A percentile compares a stretch with the other conserved stretches of the same genome.
phyloP scores from a whole-genome alignment of 2,329 filamentous ascomycete genomes.

The Hypocrella siamensis region DNA sequence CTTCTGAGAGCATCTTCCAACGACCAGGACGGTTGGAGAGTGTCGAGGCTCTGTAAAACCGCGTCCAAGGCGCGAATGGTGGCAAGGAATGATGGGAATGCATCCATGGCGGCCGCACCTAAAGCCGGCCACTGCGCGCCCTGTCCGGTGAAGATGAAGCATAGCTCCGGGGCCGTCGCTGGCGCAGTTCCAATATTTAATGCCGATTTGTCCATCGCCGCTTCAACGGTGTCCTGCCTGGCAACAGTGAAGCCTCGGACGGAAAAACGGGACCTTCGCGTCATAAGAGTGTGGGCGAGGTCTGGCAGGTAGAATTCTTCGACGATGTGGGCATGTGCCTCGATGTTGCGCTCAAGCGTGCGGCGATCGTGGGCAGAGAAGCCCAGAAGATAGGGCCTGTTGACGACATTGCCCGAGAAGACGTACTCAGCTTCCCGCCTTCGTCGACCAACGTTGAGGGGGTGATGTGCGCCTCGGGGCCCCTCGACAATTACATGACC shows the following conservation, averaged over 20 bases:
- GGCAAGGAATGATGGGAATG: not conserved
- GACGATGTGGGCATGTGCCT: no score
- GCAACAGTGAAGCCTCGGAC: not conserved
- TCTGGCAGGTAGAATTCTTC: no score
- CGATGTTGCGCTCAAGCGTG: no score
- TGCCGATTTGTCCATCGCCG: no score
- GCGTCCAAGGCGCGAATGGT: no score
- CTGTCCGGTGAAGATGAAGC: slow-evolving; percentile 14
- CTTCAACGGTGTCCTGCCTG: not conserved
- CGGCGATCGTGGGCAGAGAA: no score
- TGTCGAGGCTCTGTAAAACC: no score
- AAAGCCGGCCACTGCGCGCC: slow-evolving; percentile 6
- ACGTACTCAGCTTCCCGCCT: not conserved
- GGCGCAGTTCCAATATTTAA: not conserved
- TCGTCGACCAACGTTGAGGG: not conserved
- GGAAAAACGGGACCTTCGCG: no score
- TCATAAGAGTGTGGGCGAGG: no score
- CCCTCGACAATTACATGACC: slow-evolving; percentile 4
- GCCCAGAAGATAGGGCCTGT: no score
- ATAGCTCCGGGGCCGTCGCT: not conserved
- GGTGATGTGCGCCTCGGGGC: not conserved
- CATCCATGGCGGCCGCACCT: slow-evolving; percentile 7
- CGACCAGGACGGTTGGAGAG: no score
- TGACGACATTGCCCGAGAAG: not conserved
- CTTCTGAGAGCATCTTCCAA: no score